Conservation (phyloP, 257 asterid genomes). For the Gentiana dahurica region DNA sequence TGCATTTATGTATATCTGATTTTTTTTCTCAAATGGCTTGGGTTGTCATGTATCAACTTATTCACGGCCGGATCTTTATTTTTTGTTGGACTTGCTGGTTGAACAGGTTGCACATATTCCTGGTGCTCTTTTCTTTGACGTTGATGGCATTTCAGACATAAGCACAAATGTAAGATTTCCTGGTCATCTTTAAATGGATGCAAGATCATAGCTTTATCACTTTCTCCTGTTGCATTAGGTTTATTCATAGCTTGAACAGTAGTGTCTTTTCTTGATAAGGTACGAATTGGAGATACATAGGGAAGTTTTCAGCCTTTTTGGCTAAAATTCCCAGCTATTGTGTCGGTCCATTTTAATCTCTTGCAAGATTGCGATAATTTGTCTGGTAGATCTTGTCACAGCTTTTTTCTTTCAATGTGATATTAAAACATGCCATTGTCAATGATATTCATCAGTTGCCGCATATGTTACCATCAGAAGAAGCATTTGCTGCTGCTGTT, state of each 20-base stretch:
- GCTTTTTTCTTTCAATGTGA: not conserved
- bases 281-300: not conserved
- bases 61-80: not conserved
- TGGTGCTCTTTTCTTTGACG: slow-evolving; percentile 90
- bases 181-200: not conserved
- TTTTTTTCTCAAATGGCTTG: not conserved
- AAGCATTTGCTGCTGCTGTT: slow-evolving; percentile 96
- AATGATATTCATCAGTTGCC: slow-evolving; percentile 57
- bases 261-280: not conserved
- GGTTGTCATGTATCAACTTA: not conserved
- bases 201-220: no score
- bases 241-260: no score
- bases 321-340: not conserved
- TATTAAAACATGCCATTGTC: slow-evolving; percentile 2
- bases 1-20: no score
- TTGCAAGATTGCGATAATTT: not conserved
- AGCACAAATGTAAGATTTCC: slow-evolving; percentile 52
- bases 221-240: no score
- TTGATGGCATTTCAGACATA: slow-evolving; percentile 80
- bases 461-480: slow-evolving; percentile 97
- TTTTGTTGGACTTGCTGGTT: not conserved
- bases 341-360: slow-evolving; percentile 2
- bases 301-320: not conserved
- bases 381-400: not conserved
- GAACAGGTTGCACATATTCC: slow-evolving; percentile 97